A percentile compares a stretch with the other conserved stretches of the same genome.
phyloP scores from a whole-genome alignment of 371 early-diverging fungal genomes.

The Basidiobolus heterosporus region DNA sequence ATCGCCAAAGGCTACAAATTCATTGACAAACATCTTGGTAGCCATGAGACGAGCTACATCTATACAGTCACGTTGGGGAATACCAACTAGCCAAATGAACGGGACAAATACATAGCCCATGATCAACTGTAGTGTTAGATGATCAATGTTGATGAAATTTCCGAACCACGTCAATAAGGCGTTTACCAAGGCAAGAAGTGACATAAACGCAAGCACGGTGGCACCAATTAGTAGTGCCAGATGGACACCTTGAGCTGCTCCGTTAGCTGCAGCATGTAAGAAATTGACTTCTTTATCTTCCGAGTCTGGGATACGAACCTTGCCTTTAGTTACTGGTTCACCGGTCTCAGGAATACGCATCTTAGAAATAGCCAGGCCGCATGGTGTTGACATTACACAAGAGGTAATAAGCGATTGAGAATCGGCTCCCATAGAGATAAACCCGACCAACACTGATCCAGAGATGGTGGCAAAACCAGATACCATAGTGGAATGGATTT shows the following conservation, averaged over 20 bases:
- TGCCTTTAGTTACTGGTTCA: slow-evolving; percentile 51
- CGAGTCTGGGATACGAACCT: slow-evolving; percentile 34
- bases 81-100: slow-evolving; percentile 74
- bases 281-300: slow-evolving; percentile 53
- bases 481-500: slow-evolving; percentile 75
- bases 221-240: slow-evolving; percentile 59
- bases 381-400: slow-evolving; percentile 86
- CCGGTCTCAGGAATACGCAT: slow-evolving; percentile 75
- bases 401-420: slow-evolving; percentile 55
- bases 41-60: slow-evolving; percentile 63
- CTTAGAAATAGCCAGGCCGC: slow-evolving; percentile 72
- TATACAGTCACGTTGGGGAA: slow-evolving; percentile 36
- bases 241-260: slow-evolving; percentile 68
- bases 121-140: slow-evolving; percentile 45
- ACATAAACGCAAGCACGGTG: slow-evolving; percentile 55
- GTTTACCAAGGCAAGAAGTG: slow-evolving; percentile 50
- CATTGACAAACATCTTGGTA: slow-evolving; percentile 76
- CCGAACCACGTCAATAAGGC: slow-evolving; percentile 59
- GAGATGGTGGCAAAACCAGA: slow-evolving; percentile 82
- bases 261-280: slow-evolving; percentile 72
- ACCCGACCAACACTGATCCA: slow-evolving; percentile 72
- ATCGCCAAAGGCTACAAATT: slow-evolving; percentile 64
- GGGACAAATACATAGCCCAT: slow-evolving; percentile 66
- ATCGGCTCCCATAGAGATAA: slow-evolving; percentile 46
- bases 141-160: slow-evolving; percentile 41